Base-by-base conservation (phyloP, 1,284 basidiomycete genomes). In the Malassezia yamatoensis region DNA sequence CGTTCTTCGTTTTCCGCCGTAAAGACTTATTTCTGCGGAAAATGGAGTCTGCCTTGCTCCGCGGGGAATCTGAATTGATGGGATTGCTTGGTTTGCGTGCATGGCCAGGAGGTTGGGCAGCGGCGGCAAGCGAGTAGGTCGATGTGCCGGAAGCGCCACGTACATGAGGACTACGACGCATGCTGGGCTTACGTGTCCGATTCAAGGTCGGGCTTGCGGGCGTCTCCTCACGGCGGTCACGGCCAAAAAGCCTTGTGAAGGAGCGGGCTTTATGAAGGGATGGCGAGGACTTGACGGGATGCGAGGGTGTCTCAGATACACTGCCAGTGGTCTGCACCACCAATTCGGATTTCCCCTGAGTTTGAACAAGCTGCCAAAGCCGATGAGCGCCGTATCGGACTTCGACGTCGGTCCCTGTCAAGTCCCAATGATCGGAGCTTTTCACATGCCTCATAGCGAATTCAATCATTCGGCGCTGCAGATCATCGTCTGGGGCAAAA, bases 211-310 rank as follows among this genome's bases (percentile, higher is more conserved):
- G 15, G 20, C 33, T 37, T 15, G 40, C 12, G 36, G 33, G 48
- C 6, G 53, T 20, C 13, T 47, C 45, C 6, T 47, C 45, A 11
- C 6, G 5, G 34, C 45, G 45, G 11, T 47, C 34, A 21, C 47
- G 21, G 21, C 20, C 18, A 18, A 51, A 46, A 24, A 56, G 45
- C 8, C 43, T 37, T 16, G 54, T 44, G n/a, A 56, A 18, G 8
- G 54, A 56, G 37, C 44, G 41, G 8, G 34, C 18, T 39, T 56
- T 56, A 33, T 18, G 54, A 13, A 56, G 49, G 39, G 33, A 35
- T 21, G 36, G 49, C 48, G 34, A 51, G 10, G 15, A 8, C 10
- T 20, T 24, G 20, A 33, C 16, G 16, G 45, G 16, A 4, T 29
- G n/a, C 29, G 18, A 16, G 24, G 24, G 7, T 29, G 7, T 29